These are phyloP conservation scores for Claviceps cyperi DNA, from an alignment of 2,329 filamentous ascomycete species.

Conservation along the genomic window DNA sequence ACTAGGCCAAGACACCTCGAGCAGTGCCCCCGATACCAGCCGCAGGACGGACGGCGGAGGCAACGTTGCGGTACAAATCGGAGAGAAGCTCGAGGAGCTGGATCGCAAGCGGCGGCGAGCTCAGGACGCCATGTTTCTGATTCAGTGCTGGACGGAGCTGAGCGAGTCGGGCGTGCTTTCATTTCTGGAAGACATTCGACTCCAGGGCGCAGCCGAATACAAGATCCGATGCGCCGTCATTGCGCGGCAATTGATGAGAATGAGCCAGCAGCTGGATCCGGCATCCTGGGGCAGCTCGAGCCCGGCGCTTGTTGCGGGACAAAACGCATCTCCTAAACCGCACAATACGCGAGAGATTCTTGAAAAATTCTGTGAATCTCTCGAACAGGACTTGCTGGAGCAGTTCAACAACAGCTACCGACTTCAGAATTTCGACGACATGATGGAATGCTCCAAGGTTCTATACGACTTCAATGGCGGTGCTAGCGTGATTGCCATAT, in stretches of 20 bases:
- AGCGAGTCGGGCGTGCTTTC: constrained; percentile 77
- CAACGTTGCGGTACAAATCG: constrained; percentile 87
- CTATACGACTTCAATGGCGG: constrained; percentile 93
- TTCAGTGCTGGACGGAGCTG: constrained; percentile 94
- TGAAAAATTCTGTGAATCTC: constrained; percentile 88
- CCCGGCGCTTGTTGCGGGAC: constrained; percentile 34
- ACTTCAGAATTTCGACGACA: constrained; percentile 89
- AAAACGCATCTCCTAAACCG: constrained; percentile 22
- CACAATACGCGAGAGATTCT: constrained; percentile 75
- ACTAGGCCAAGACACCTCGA: constrained; percentile 47
- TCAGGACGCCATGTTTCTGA: constrained; percentile 84
- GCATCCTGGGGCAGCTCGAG: constrained; percentile 52
- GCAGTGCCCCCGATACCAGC: constrained; percentile 16
- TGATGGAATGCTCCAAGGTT: constrained; percentile 93
- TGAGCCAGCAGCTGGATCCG: constrained; percentile 80
- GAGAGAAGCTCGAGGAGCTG: constrained; percentile 82
- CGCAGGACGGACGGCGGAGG: constrained; percentile 46
- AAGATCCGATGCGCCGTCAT: constrained; percentile 92
- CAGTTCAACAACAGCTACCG: constrained; percentile 97
- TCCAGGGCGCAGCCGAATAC: constrained; percentile 73
- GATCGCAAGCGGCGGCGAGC: constrained; percentile 83
- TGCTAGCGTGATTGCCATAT: constrained; percentile 84
- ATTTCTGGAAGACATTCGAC: constrained; percentile 75
- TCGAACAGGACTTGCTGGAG: constrained; percentile 88
- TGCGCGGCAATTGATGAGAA: constrained; percentile 80